A percentile compares a stretch with the other conserved stretches of the same genome.
Evolutionary conservation across 768 basidiomycete genomes (phyloP).

Genomic region (Naganishia onofrii): DNA sequence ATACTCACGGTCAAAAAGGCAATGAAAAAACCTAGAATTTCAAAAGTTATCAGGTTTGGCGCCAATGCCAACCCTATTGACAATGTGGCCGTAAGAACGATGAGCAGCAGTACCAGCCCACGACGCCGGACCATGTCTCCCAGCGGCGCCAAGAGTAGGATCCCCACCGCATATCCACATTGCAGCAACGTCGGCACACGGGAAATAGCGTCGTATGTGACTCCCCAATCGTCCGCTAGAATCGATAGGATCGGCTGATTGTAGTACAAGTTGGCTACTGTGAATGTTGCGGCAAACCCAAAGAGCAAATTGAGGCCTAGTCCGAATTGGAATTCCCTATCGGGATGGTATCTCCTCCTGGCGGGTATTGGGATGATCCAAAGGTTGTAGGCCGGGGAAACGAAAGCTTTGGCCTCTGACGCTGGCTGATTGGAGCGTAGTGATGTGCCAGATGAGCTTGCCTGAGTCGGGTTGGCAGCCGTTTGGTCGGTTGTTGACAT

Average conservation of each 20-base stretch:
- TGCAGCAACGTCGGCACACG: slow-evolving; percentile 52
- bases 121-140: slow-evolving; percentile 79
- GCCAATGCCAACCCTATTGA: slow-evolving; percentile 72
- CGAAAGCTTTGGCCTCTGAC: not conserved
- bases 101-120: slow-evolving; percentile 64
- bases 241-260: slow-evolving; percentile 74
- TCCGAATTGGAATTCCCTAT: slow-evolving; percentile 60
- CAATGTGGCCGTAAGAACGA: slow-evolving; percentile 60
- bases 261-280: slow-evolving; percentile 68
- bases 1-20: slow-evolving; percentile 63
- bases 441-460: not conserved
- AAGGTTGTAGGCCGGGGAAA: slow-evolving; percentile 56
- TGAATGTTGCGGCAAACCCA: slow-evolving; percentile 64
- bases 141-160: slow-evolving; percentile 72
- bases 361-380: slow-evolving; percentile 66
- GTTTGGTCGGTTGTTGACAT: not conserved
- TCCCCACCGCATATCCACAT: slow-evolving; percentile 63
- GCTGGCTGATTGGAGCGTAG: not conserved
- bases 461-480: not conserved
- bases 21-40: slow-evolving; percentile 67
- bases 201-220: slow-evolving; percentile 43
- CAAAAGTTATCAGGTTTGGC: slow-evolving; percentile 61
- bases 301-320: slow-evolving; percentile 61
- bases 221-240: slow-evolving; percentile 47
- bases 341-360: slow-evolving; percentile 59